phyloP scores from a whole-genome alignment of 1,284 basidiomycete species.

The Fomitiporia mediterranea region DNA sequence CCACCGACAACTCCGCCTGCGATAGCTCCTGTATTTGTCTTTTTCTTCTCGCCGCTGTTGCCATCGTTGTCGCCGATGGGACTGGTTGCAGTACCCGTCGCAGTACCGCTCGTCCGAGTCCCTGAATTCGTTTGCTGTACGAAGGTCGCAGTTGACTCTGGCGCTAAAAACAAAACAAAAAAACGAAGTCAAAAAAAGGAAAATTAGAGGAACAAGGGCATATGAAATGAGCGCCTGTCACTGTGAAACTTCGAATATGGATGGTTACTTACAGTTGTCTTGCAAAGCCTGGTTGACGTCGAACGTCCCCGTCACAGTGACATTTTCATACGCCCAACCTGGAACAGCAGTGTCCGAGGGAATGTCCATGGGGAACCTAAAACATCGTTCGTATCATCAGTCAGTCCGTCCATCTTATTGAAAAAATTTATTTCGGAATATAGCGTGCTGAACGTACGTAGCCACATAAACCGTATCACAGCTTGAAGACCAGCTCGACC shows the following conservation, averaged over 20 bases:
- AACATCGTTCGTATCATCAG: not conserved
- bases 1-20: constrained; percentile 46
- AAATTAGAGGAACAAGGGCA: no score
- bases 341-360: constrained; percentile 20
- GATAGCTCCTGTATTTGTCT: constrained; percentile 40
- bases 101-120: not conserved
- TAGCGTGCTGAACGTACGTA: not conserved
- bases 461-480: constrained; percentile 10
- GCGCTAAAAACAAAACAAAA: not conserved
- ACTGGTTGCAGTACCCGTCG: not conserved
- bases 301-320: constrained; percentile 6
- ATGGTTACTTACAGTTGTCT: constrained; percentile 2
- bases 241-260: not conserved
- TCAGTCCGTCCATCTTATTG: not conserved
- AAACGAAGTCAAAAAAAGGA: no score
- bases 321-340: constrained; percentile 21
- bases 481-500: constrained; percentile 11
- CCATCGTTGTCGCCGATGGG: not conserved
- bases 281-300: not conserved
- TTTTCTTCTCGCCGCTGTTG: constrained; percentile 2
- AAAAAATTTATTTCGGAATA: no score
- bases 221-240: no score
- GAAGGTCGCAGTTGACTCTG: constrained; percentile 16
- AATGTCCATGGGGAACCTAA: constrained; percentile 20
- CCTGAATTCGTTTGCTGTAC: constrained; percentile 13